phyloP scores from a whole-genome alignment of 345 rosid genomes.

The Kernera saxatilis region DNA sequence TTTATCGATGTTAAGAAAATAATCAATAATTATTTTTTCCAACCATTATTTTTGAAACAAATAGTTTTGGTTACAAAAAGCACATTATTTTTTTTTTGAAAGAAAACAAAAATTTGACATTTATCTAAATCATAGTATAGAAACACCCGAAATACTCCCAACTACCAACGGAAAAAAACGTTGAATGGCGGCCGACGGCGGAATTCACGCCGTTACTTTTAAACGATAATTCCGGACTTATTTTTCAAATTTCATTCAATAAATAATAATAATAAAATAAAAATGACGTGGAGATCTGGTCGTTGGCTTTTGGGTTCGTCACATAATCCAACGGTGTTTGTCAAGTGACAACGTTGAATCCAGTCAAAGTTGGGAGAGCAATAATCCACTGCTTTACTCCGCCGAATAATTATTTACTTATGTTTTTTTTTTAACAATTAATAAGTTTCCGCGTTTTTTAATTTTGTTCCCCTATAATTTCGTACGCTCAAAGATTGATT shows the following conservation, averaged over 20 bases:
- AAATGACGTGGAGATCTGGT: conserved; percentile 8
- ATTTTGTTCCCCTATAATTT: neutral
- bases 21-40: no score
- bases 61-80: neutral
- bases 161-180: conserved; percentile 10
- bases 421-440: no score
- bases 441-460: conserved; percentile 9
- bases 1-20: no score
- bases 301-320: neutral
- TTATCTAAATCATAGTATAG: neutral
- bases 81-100: neutral
- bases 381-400: neutral
- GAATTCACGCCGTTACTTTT: conserved; percentile 16
- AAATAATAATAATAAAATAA: neutral
- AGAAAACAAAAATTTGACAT: neutral
- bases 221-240: neutral
- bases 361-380: conserved; percentile 21
- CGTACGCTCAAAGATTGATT: neutral
- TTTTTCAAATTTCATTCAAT: neutral
- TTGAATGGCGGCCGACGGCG: conserved; percentile 27
- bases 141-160: neutral
- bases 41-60: neutral
- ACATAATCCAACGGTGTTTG: neutral
- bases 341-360: conserved; percentile 5
- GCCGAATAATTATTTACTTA: neutral